Base-by-base conservation (phyloP, 805 yeast genomes). In the Candida maesae region DNA sequence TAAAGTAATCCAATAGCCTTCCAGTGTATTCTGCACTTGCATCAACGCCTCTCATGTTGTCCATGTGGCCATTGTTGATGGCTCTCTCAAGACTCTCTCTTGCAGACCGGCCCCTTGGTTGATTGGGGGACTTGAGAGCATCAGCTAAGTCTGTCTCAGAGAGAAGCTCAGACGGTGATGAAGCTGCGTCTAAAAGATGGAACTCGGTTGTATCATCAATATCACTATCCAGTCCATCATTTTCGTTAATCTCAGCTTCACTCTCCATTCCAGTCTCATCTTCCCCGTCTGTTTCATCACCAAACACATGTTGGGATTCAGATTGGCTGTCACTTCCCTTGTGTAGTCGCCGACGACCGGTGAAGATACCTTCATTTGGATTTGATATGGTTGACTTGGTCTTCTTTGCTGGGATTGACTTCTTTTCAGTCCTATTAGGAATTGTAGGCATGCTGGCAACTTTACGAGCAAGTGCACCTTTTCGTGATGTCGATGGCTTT, bases 151-250 rank as follows among this genome's bases (percentile, higher is more conserved):
- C 79, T 3, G 69, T 62, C 46, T 76, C 81, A 12, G 79, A 73
- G 67, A 73, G 63, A 47, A 74, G 74, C 31, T 74, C 81, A 42
- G 75, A 67, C 4, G 77, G 75, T 3, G 79, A 73, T 7, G 80
- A 73, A 3, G 71, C 58, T 3, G 58, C 42, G 10, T 38, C 49
- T 10, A 50, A 30, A 4, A 39, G n/a, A 13, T 39, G 28, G 12
- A 39, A 29, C 6, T 44, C 37, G 5, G 42, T 31, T 16, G 41
- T 26, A 13, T 49, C 56, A 21, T 51, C 58, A 14, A 50, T 33
- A 14, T 53, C 58, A 38, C 58, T 53, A 2, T 53, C 52, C 5
- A 52, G 35, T 1, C 56, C 58, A 42, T 53, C 58, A 28, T 49
- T 47, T 28, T 45, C 46, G 21, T 43, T 50, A 33, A 44, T 5